Percentiles rank a stretch among this genome's conserved stretches.
phyloP scores from a whole-genome alignment of 768 basidiomycete genomes.

The Rubroboletus pulcherrimus region DNA sequence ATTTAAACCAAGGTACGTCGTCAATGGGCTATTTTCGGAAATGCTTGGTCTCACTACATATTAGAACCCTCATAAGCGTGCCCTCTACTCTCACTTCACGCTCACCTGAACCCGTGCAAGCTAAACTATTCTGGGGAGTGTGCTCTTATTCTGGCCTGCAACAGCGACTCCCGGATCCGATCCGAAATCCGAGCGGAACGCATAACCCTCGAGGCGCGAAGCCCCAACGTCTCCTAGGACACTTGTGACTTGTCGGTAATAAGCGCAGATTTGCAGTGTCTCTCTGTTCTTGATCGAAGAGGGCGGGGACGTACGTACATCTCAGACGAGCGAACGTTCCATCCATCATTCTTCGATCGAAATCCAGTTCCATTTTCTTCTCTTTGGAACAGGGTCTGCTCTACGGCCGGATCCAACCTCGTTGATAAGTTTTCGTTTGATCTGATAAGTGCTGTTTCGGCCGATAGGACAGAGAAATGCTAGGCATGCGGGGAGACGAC shows the following conservation, averaged over 20 bases:
- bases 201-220: constrained; percentile 5
- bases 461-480: constrained; percentile 7
- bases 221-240: constrained; percentile 8
- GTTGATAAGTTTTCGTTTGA: background rate
- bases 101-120: background rate
- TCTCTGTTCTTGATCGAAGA: constrained; percentile 7
- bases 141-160: background rate
- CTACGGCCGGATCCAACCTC: background rate
- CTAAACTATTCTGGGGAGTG: background rate
- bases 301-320: constrained; percentile 2
- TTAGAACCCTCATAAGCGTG: background rate
- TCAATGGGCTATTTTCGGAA: background rate
- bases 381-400: background rate
- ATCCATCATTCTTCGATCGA: background rate
- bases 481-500: background rate
- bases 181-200: background rate
- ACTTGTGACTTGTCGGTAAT: constrained; percentile 6
- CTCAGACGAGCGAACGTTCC: background rate
- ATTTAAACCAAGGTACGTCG: constrained; percentile 3
- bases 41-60: background rate
- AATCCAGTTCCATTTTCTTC: background rate
- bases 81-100: background rate
- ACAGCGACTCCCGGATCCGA: background rate
- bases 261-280: constrained; percentile 3
- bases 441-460: constrained; percentile 5